phyloP scores from a whole-genome alignment of 768 basidiomycete species.

The Boletus eberwhitei region DNA sequence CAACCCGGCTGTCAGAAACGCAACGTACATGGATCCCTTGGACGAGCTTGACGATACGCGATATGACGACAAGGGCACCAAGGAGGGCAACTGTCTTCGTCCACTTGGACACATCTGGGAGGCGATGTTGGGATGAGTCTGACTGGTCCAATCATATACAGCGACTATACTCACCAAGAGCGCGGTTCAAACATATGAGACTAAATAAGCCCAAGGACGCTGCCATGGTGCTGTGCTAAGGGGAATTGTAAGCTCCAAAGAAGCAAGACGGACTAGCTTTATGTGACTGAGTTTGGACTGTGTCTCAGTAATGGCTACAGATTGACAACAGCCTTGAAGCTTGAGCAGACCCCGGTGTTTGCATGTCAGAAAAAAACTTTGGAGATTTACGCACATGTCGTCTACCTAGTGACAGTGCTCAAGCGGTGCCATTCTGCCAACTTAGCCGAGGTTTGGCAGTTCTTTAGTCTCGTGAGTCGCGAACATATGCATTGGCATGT shows the following conservation, averaged over 20 bases:
- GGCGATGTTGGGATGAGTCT: neutral
- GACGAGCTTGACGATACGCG: constrained; percentile 15
- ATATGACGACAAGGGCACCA: constrained; percentile 5
- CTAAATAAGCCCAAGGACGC: neutral
- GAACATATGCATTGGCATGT: no score
- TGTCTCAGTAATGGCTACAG: neutral
- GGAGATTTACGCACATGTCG: no score
- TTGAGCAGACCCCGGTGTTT: no score
- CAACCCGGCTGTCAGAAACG: neutral
- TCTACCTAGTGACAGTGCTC: no score
- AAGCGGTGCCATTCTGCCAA: no score
- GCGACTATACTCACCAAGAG: neutral
- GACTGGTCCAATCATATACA: neutral
- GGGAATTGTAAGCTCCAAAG: neutral
- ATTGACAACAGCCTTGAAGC: no score
- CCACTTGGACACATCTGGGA: neutral
- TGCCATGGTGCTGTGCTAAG: neutral
- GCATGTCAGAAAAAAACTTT: no score
- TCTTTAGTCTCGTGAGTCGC: no score
- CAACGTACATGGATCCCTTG: constrained; percentile 12
- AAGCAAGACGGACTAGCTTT: neutral
- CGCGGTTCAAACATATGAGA: neutral
- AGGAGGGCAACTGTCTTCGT: neutral
- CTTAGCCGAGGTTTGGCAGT: no score
- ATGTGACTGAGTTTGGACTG: neutral